Percentiles rank a stretch among this genome's conserved stretches.
phyloP scores from a whole-genome alignment of 495 filamentous ascomycete species.

The Geoglossum glabrum region DNA sequence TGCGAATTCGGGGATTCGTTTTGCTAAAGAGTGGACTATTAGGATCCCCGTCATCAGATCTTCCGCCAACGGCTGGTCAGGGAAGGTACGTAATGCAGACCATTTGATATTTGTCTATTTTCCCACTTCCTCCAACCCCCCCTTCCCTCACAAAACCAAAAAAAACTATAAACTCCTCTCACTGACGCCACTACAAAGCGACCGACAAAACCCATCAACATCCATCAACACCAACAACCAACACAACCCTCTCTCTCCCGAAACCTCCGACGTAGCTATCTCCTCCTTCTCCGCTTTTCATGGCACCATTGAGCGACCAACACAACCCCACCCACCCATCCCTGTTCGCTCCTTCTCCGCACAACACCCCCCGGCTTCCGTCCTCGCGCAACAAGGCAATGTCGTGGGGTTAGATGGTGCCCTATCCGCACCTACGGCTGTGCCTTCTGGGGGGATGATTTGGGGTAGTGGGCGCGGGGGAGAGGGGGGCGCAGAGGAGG shows the following conservation, averaged over 20 bases:
- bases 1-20: conserved; percentile 3
- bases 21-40: not conserved
- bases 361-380: not conserved
- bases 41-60: not conserved
- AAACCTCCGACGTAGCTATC: conserved; percentile 42
- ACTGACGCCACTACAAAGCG: not conserved
- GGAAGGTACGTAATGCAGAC: not conserved
- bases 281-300: conserved; percentile 41
- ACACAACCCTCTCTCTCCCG: conserved; percentile 34
- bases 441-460: not conserved
- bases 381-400: conserved; percentile 17
- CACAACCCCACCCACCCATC: too few relatives aligned
- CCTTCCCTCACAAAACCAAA: not conserved
- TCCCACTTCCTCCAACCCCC: not conserved
- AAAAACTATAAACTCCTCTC: not conserved
- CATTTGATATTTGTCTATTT: conserved; percentile 4
- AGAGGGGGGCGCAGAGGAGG: conserved; percentile 15
- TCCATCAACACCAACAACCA: not conserved
- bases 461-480: not conserved
- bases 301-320: conserved; percentile 12
- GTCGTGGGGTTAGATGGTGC: conserved; percentile 14
- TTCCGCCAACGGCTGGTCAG: not conserved
- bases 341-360: conserved; percentile 9
- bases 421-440: not conserved
- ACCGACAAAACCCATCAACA: not conserved